Conservation (phyloP, 208 protist species). For the Naegleria fowleri region DNA sequence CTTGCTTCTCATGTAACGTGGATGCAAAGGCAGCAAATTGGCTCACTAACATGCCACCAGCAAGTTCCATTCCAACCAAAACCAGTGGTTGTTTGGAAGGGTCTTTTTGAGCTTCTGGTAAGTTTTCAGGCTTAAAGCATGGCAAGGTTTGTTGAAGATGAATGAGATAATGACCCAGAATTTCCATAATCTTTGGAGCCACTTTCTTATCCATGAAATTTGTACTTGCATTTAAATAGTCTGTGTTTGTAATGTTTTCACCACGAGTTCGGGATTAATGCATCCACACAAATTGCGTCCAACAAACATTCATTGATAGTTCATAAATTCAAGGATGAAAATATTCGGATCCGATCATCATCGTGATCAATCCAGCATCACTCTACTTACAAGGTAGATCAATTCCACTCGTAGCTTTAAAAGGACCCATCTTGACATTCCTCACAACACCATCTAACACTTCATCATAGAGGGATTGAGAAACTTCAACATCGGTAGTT, state of each 20-base stretch:
- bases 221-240: conserved; percentile 39
- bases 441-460: conserved; percentile 20
- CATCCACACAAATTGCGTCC: no score
- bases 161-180: neutral
- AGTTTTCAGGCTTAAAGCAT: neutral
- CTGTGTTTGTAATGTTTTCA: neutral
- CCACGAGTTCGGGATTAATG: no score
- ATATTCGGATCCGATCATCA: no score
- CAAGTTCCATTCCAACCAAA: conserved; percentile 35
- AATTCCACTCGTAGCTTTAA: conserved; percentile 32
- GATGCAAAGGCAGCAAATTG: conserved; percentile 24
- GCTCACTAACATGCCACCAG: conserved; percentile 35
- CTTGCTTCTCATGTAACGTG: neutral
- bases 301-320: no score
- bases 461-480: conserved; percentile 5
- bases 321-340: no score
- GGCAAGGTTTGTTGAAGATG: neutral
- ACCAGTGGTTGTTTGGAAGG: conserved; percentile 22
- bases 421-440: conserved; percentile 37
- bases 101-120: neutral
- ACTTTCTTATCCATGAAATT: conserved; percentile 35
- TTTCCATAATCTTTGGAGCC: conserved; percentile 26
- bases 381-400: conserved; percentile 27
- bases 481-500: neutral
- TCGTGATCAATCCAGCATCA: no score